phyloP scores from a whole-genome alignment of 139 green algal species.

The Eudorina sp. region DNA sequence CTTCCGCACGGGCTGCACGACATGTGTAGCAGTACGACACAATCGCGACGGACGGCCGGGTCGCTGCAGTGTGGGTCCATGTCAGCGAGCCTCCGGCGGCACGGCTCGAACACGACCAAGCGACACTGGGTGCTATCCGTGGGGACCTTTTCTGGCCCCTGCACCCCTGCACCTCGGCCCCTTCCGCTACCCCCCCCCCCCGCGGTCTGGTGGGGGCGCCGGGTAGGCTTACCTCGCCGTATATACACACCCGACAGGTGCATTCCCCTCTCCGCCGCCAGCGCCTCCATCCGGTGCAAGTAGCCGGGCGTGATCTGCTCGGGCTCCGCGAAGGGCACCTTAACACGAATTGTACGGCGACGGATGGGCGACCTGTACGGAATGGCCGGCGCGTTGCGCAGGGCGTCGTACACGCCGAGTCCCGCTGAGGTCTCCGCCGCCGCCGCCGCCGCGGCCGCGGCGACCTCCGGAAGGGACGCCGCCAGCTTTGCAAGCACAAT shows the following conservation, averaged over 20 bases:
- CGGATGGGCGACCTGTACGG: slow-evolving; percentile 3
- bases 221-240: not conserved
- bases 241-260: slow-evolving; percentile 10
- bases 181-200: not conserved
- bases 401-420: not conserved
- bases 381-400: not conserved
- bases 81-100: too few relatives aligned
- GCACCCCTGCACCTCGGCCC: too few relatives aligned
- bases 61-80: too few relatives aligned
- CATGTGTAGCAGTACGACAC: too few relatives aligned
- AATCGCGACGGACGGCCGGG: too few relatives aligned
- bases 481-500: too few relatives aligned
- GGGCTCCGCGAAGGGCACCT: slow-evolving; percentile 30
- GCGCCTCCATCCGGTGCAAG: slow-evolving; percentile 7
- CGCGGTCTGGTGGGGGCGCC: not conserved
- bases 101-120: too few relatives aligned
- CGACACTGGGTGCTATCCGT: too few relatives aligned
- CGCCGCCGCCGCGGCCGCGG: not conserved
- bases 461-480: too few relatives aligned
- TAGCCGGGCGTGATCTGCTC: slow-evolving; percentile 14
- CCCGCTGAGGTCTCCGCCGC: not conserved
- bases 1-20: too few relatives aligned
- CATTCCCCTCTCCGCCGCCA: slow-evolving; percentile 4
- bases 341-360: slow-evolving; percentile 1
- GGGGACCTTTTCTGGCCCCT: too few relatives aligned